Base-by-base conservation (phyloP, 148 eudicot genomes). In the Fallopia convolvulus region DNA sequence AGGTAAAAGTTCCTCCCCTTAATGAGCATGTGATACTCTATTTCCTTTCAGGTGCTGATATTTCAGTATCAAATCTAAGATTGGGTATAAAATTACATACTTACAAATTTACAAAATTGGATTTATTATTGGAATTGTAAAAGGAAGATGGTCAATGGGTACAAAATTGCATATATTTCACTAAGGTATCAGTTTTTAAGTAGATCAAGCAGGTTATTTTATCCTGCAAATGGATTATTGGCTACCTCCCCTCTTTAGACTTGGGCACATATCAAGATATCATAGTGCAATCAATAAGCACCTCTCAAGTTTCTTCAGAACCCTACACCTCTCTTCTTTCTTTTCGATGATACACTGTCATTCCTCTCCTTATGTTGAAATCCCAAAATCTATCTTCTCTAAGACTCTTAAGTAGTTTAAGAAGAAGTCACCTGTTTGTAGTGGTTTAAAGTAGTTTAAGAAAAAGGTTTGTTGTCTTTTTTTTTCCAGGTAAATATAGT, bases 1-100 rank as follows among this genome's bases (percentile, higher is more conserved):
- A 95, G 99, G 99, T 95, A 50, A 78, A 80, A 63, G 60, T 6
- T 68, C 8, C 44, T 68, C 15, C n/a, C 36, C 70, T 30, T 23
- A 4, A 8, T 23, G 13, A 23, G 32, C 32, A 9, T 30, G 33
- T 26, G 6, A 61, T 61, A 21, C 11, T 36, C 11, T 68, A 17
- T 63, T 63, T 32, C 40, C 21, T 63, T 26, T n/a, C 30, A 1
- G 39, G 36, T 63, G 5, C 39, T 63, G 70, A 30, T 63, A 26
- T 63, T 63, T 17, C 8, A n/a, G 14, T 18, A 65, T 14, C n/a
- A 13, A 5, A 68, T 68, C 44, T 17, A 33, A 36, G 39, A 36
- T 2, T 36, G 3, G 39, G 39, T 36, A 36, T 36, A 36, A 36
- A 36, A 36, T 36, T 36, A 36, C 39, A 36, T 36, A 36, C 36